phyloP scores from a whole-genome alignment of 2,329 filamentous ascomycete species.

The Fusarium citri region DNA sequence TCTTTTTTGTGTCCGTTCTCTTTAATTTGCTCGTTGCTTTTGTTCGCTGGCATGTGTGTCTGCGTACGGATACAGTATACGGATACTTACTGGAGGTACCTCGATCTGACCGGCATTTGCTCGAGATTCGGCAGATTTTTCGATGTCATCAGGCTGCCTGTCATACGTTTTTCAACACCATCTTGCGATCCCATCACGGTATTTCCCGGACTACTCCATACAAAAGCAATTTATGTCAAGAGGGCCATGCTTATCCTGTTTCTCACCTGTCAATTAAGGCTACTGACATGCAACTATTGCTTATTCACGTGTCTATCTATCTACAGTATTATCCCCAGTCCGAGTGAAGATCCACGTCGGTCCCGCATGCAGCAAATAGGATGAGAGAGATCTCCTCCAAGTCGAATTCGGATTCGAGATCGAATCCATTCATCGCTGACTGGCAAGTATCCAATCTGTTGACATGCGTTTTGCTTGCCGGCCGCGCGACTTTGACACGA shows the following conservation, averaged over 20 bases:
- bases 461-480: conserved; percentile 18
- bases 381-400: background rate
- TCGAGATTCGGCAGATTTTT: conserved; percentile 10
- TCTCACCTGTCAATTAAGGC: conserved; percentile 5
- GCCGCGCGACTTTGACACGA: conserved; percentile 29
- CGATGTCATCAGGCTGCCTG: conserved; percentile 23
- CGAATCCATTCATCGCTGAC: background rate
- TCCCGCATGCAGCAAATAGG: background rate
- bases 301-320: conserved; percentile 9
- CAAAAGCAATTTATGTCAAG: conserved; percentile 11
- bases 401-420: conserved; percentile 8
- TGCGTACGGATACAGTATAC: no score
- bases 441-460: conserved; percentile 20
- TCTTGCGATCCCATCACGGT: conserved; percentile 18
- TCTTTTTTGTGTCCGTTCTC: conserved; percentile 5
- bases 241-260: conserved; percentile 22
- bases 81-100: background rate
- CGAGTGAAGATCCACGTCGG: background rate
- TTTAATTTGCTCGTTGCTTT: conserved; percentile 14
- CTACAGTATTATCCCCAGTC: conserved; percentile 6
- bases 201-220: conserved; percentile 31
- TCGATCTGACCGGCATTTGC: conserved; percentile 1
- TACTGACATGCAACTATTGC: conserved; percentile 25
- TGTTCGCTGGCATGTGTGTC: conserved; percentile 5
- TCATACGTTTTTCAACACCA: conserved; percentile 42